Evolutionary conservation across 164 flowering plant species (phyloP).

Genomic region (Platanus orientalis): DNA sequence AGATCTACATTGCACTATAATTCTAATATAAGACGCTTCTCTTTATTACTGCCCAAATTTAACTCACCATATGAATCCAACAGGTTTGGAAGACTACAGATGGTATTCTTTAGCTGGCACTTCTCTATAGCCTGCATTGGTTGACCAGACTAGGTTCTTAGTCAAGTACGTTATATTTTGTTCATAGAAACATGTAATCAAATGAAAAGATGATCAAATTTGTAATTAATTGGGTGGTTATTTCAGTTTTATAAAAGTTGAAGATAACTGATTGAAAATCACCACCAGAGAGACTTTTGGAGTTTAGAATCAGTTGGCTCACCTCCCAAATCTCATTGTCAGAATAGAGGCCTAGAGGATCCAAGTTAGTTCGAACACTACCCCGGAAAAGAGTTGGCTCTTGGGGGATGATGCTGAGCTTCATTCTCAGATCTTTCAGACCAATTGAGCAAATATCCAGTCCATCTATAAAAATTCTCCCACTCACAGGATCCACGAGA

Average conservation of each 20-base stretch:
- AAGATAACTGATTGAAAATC: background rate
- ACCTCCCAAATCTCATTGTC: conserved; percentile 88
- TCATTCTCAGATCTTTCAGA: conserved; percentile 65
- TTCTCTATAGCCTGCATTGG: conserved; percentile 65
- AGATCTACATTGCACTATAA: background rate
- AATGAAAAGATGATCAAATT: too few relatives aligned
- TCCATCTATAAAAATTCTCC: conserved; percentile 63
- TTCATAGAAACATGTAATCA: too few relatives aligned
- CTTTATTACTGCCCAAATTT: background rate
- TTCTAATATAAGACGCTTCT: background rate
- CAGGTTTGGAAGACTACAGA: conserved; percentile 51
- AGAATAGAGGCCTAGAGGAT: conserved; percentile 67
- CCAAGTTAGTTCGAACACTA: conserved; percentile 71
- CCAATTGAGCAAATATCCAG: conserved; percentile 71
- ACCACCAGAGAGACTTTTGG: background rate
- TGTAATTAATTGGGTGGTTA: too few relatives aligned
- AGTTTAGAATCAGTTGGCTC: conserved; percentile 4
- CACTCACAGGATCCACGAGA: conserved; percentile 69
- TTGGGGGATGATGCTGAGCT: conserved; percentile 88
- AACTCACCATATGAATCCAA: conserved; percentile 67
- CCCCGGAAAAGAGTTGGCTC: conserved; percentile 87
- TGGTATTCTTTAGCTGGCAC: conserved; percentile 63
- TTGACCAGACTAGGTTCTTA: background rate
- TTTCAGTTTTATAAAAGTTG: too few relatives aligned
- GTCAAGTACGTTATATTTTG: too few relatives aligned